These are phyloP conservation scores for Aspergillus sp. DNA, from an alignment of 2,329 filamentous ascomycete species.

Conservation along the genomic window DNA sequence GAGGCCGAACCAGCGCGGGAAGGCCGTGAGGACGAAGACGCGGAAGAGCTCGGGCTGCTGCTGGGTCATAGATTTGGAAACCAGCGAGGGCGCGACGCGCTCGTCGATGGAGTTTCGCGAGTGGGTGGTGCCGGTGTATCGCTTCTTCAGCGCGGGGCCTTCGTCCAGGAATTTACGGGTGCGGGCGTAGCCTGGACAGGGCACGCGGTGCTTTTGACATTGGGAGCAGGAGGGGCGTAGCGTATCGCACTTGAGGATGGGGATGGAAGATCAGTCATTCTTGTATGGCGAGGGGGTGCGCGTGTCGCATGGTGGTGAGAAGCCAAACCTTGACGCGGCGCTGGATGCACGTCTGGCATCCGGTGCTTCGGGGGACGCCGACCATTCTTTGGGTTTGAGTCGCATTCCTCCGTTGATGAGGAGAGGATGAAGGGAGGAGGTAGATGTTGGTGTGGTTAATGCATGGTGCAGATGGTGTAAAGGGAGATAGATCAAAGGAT, in stretches of 20 bases:
- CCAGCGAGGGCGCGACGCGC: conserved; percentile 20
- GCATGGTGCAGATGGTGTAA: neutral
- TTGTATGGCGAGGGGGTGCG: neutral
- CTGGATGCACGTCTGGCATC: conserved; percentile 33
- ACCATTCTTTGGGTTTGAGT: conserved; percentile 24
- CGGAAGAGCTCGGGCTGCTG: conserved; percentile 23
- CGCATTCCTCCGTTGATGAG: neutral
- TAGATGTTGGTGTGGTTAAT: neutral
- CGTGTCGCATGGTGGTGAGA: neutral
- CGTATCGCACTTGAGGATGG: conserved; percentile 22
- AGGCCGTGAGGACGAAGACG: conserved; percentile 22
- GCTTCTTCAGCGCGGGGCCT: conserved; percentile 25
- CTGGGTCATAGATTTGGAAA: conserved; percentile 18
- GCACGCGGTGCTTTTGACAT: conserved; percentile 29
- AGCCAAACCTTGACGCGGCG: conserved; percentile 28
- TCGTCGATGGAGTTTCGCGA: conserved; percentile 21
- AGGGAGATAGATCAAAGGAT: too few relatives aligned
- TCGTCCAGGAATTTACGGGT: conserved; percentile 34
- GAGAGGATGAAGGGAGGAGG: neutral
- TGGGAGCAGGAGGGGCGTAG: conserved; percentile 27
- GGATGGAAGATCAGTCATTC: neutral
- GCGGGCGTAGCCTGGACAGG: conserved; percentile 29
- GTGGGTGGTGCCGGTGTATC: conserved; percentile 11
- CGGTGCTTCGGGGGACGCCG: conserved; percentile 35
- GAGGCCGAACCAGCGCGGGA: conserved; percentile 22